These are phyloP conservation scores for Trapa incisa DNA, from an alignment of 345 rosid genomes.

Conservation along the genomic window DNA sequence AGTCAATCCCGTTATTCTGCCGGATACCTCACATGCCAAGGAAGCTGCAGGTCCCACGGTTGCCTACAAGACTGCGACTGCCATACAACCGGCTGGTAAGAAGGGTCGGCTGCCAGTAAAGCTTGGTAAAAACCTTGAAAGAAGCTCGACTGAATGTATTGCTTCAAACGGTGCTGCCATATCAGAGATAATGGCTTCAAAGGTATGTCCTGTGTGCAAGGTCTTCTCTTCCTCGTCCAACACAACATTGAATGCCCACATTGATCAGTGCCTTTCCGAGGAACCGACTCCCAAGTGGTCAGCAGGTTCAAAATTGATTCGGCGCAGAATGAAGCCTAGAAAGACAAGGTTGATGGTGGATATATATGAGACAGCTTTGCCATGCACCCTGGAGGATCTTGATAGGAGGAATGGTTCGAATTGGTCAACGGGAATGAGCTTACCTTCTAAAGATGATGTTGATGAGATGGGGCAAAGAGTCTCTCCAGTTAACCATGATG, in stretches of 20 bases:
- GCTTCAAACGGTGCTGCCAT: slow-evolving; percentile 41
- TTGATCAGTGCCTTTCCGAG: slow-evolving; percentile 84
- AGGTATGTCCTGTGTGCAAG: slow-evolving; percentile 97
- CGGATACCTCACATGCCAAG: slow-evolving; percentile 21
- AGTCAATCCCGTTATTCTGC: slow-evolving; percentile 16
- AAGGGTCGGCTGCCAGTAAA: slow-evolving; percentile 71
- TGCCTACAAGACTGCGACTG: slow-evolving; percentile 14
- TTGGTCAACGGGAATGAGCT: slow-evolving; percentile 39
- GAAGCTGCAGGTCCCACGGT: slow-evolving; percentile 16
- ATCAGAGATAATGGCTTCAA: slow-evolving; percentile 68
- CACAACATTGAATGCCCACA: slow-evolving; percentile 97
- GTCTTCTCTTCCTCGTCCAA: slow-evolving; percentile 89
- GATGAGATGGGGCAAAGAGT: slow-evolving; percentile 27
- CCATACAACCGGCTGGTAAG: slow-evolving; percentile 28
- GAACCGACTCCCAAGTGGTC: slow-evolving; percentile 59
- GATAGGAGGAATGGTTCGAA: slow-evolving; percentile 73
- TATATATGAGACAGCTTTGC: slow-evolving; percentile 50
- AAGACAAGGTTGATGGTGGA: slow-evolving; percentile 74
- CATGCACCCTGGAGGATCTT: slow-evolving; percentile 80
- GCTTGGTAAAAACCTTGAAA: slow-evolving; percentile 50
- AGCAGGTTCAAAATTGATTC: slow-evolving; percentile 39
- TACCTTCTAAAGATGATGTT: slow-evolving; percentile 29
- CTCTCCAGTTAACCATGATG: slow-evolving; percentile 30
- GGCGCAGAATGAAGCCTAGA: slow-evolving; percentile 65
- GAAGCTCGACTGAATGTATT: slow-evolving; percentile 50